phyloP scores from a whole-genome alignment of 768 basidiomycete genomes.

The Lactarius quietus region DNA sequence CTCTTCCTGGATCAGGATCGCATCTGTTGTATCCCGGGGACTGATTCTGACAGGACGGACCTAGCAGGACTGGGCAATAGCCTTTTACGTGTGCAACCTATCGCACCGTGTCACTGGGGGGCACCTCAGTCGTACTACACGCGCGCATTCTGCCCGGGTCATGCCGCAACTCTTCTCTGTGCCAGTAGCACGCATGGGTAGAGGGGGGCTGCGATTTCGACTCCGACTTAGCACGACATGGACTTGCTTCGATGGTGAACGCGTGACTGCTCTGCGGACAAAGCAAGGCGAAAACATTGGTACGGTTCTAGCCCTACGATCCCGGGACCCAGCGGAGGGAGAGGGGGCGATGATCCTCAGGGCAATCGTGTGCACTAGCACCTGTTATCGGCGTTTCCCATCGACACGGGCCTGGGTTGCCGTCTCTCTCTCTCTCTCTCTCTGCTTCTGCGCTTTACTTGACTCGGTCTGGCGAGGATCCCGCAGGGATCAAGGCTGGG shows the following conservation, averaged over 20 bases:
- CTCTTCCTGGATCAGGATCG: constrained; percentile 19
- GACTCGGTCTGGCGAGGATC: neutral
- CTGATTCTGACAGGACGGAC: neutral
- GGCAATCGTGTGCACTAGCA: neutral
- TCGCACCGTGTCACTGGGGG: neutral
- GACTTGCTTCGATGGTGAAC: constrained; percentile 15
- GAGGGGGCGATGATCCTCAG: constrained; percentile 34
- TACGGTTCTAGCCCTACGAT: constrained; percentile 2
- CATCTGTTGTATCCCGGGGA: constrained; percentile 15
- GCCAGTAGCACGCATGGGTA: neutral
- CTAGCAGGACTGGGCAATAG: constrained; percentile 10
- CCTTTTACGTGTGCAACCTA: constrained; percentile 10
- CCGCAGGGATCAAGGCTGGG: too few species aligned
- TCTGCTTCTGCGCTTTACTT: constrained; percentile 3
- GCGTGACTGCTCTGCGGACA: neutral
- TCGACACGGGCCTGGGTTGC: neutral
- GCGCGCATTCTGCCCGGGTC: neutral
- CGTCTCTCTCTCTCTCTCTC: neutral
- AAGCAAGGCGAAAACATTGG: neutral
- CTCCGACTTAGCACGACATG: neutral
- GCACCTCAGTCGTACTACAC: neutral
- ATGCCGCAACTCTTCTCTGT: neutral
- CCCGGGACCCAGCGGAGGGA: constrained; percentile 29
- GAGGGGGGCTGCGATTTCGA: neutral
- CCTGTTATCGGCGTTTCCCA: neutral